Conservation (phyloP, 2,329 filamentous ascomycete species). For the Aureobasidium sp. region DNA sequence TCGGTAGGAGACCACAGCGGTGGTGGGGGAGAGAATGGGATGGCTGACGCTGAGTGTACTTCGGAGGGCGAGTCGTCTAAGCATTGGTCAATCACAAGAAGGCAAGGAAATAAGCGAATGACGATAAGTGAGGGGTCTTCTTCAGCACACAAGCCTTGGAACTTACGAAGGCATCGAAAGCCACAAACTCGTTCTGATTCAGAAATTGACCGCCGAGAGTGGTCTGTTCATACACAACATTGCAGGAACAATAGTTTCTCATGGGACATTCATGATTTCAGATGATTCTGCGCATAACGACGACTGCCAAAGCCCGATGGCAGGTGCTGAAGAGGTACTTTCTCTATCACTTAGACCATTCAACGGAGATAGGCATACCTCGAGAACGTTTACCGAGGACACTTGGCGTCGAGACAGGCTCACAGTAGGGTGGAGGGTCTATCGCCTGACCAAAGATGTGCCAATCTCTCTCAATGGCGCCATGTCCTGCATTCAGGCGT, state of each 20-base stretch:
- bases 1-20: constrained; percentile 5
- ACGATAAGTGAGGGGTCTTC: not conserved
- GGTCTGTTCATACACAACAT: not conserved
- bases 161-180: not conserved
- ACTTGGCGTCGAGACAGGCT: not conserved
- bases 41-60: not conserved
- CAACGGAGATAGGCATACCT: not conserved
- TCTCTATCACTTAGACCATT: not conserved
- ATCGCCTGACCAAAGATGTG: not conserved
- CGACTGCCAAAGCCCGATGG: not conserved
- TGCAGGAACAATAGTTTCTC: not conserved
- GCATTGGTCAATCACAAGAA: not conserved
- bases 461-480: constrained; percentile 1
- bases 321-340: not conserved
- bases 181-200: not conserved
- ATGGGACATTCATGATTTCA: not conserved
- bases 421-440: not conserved
- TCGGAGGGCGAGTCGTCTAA: not conserved
- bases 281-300: not conserved
- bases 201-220: not conserved
- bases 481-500: not conserved
- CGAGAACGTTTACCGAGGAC: constrained; percentile 2
- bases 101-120: not conserved
- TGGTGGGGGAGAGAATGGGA: not conserved
- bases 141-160: not conserved